Conservation (phyloP, 768 basidiomycete species). For the Lactifluus volemus region DNA sequence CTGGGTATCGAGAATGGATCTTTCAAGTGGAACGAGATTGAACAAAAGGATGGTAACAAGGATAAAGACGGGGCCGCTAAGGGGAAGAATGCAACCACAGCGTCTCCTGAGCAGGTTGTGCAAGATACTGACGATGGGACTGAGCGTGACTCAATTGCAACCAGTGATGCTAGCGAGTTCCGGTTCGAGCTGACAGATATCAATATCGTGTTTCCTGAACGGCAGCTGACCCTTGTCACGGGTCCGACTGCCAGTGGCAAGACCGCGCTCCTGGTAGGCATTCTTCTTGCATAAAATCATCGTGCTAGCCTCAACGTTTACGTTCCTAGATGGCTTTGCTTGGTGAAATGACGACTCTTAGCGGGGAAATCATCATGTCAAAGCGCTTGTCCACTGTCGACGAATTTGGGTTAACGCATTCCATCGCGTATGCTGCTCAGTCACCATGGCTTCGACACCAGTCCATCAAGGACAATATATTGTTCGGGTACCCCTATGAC, state of each 20-base stretch:
- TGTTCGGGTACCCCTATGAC: slow-evolving; percentile 48
- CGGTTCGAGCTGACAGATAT: slow-evolving; percentile 64
- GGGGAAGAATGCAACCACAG: not conserved
- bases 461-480: slow-evolving; percentile 52
- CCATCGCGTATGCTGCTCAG: slow-evolving; percentile 42
- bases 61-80: slow-evolving; percentile 21
- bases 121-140: slow-evolving; percentile 21
- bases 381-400: slow-evolving; percentile 57
- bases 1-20: slow-evolving; percentile 43
- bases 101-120: not conserved
- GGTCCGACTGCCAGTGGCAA: slow-evolving; percentile 81
- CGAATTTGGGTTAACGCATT: slow-evolving; percentile 48
- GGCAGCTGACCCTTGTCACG: slow-evolving; percentile 60
- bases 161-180: slow-evolving; percentile 29
- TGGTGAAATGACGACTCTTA: slow-evolving; percentile 58
- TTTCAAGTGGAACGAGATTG: slow-evolving; percentile 50
- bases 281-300: not conserved
- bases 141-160: slow-evolving; percentile 19
- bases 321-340: slow-evolving; percentile 51
- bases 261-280: slow-evolving; percentile 60
- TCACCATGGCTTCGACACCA: slow-evolving; percentile 37
- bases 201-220: slow-evolving; percentile 60
- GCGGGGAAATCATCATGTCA: slow-evolving; percentile 51
- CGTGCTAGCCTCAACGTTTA: not conserved
- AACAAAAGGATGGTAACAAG: slow-evolving; percentile 26